Evolutionary conservation across 2,329 filamentous ascomycete species (phyloP), one percentile per base, ranked within the genome.

Genomic region (Penicillium sp.): DNA sequence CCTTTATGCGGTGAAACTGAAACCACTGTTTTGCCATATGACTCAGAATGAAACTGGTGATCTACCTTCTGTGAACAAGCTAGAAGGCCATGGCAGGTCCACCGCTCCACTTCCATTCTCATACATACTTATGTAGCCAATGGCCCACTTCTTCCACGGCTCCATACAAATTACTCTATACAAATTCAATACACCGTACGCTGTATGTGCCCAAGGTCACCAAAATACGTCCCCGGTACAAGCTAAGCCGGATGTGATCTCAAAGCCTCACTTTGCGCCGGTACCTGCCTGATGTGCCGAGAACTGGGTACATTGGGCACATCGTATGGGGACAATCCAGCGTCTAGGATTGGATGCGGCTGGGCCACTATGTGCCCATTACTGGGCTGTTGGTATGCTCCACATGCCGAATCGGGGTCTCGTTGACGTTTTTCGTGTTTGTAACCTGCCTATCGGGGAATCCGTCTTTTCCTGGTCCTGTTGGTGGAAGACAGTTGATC

Each of bases 241-340:
- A 17, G 19, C 47, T 55, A 51, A 19, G n/a, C 53, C 47, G 12
- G 11, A 41, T 44, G 28, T 28, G 35, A 51, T 33, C 47, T 55
- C 53, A 55, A 55, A 55, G 53, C 53, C 53, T 55, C 53, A 55
- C 53, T 55, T 51, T 55, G 19, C 28, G 33, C 25, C 14, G 30
- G 53, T 51, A 55, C 53, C 47, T 51, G 47, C 53, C 53, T 55
- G 53, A 55, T 50, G 12, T 50, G 41, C 46, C 40, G 26, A 36
- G 31, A 46, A 38, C 33, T 30, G 40, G 52, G 26, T 55, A 55
- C 53, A 41, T 55, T 55, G 53, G 53, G 53, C 53, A 55, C 30
- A 51, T 51, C 47, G 14, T 30, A 43, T 44, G 48, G 42, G 33
- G 14, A 16, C 7, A 28, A 30, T 4, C 10, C 30, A 28, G 28